phyloP scores from a whole-genome alignment of 2,329 filamentous ascomycete genomes.

The Eurotiales sp. region DNA sequence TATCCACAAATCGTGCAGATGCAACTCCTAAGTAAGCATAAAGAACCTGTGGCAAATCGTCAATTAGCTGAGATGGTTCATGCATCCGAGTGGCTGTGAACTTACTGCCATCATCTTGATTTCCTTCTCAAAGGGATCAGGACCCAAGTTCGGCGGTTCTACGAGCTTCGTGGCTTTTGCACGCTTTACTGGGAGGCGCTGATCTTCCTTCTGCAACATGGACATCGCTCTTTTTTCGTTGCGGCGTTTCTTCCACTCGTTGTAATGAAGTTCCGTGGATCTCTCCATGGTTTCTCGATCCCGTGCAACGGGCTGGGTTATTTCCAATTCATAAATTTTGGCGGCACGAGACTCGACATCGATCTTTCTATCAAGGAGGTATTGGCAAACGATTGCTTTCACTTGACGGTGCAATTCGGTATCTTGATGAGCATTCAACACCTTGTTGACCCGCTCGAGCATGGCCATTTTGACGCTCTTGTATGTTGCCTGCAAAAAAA shows the following conservation, averaged over 20 bases:
- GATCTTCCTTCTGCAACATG: neutral
- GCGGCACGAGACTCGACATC: conserved; percentile 40
- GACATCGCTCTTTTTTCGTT: neutral
- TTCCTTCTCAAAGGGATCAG: conserved; percentile 34
- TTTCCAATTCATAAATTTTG: conserved; percentile 1
- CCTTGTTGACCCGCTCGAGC: conserved; percentile 46
- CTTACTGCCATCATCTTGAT: conserved; percentile 42
- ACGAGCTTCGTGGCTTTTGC: conserved; percentile 16
- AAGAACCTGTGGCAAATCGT: conserved; percentile 24
- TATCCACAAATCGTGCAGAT: conserved; percentile 36
- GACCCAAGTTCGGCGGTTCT: conserved; percentile 22
- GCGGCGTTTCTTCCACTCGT: neutral
- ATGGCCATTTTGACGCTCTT: conserved; percentile 28
- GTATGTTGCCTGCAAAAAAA: conserved; percentile 31
- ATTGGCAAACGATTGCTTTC: conserved; percentile 41
- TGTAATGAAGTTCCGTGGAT: neutral
- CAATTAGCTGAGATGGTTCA: neutral
- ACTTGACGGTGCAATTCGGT: conserved; percentile 34
- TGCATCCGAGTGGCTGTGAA: too few relatives aligned
- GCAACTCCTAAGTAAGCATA: conserved; percentile 40
- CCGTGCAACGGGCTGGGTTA: neutral
- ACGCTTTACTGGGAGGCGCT: neutral
- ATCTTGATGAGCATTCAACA: conserved; percentile 30
- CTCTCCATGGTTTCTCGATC: neutral
- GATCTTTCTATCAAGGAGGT: conserved; percentile 42